Percentiles rank a stretch among this genome's conserved stretches.
Evolutionary conservation across 768 basidiomycete species (phyloP).

Genomic region (Leccinum variicolor): DNA sequence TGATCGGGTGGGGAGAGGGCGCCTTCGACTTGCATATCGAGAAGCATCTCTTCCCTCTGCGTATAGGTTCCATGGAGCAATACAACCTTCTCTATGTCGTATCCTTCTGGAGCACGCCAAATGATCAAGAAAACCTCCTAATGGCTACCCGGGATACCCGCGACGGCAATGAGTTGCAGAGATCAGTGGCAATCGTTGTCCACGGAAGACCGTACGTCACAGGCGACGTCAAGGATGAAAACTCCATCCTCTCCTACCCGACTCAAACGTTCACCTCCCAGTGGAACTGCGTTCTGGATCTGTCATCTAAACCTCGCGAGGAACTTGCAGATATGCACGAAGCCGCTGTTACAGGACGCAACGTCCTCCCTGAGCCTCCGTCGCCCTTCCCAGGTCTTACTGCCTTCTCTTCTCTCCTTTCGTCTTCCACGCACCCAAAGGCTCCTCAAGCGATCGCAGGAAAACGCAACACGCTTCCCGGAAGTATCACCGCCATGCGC

Average conservation of each 20-base stretch:
- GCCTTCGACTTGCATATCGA: slow-evolving; percentile 33
- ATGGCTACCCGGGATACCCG: slow-evolving; percentile 32
- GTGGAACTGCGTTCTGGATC: slow-evolving; percentile 89
- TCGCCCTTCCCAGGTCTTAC: slow-evolving; percentile 67
- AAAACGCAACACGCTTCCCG: slow-evolving; percentile 53
- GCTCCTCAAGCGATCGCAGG: slow-evolving; percentile 45
- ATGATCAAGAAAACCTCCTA: slow-evolving; percentile 44
- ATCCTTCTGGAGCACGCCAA: slow-evolving; percentile 67
- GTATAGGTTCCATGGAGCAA: slow-evolving; percentile 70
- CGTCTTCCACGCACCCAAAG: slow-evolving; percentile 25
- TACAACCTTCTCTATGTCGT: slow-evolving; percentile 89
- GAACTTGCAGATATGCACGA: slow-evolving; percentile 17
- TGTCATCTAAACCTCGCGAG: slow-evolving; percentile 40
- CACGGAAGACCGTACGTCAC: slow-evolving; percentile 64
- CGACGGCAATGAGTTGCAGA: slow-evolving; percentile 49
- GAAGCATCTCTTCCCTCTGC: slow-evolving; percentile 63
- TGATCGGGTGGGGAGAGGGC: slow-evolving; percentile 49
- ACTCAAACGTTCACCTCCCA: slow-evolving; percentile 76
- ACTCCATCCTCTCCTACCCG: slow-evolving; percentile 43
- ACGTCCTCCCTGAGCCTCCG: slow-evolving; percentile 69
- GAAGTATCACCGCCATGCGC: slow-evolving; percentile 31
- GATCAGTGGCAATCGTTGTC: slow-evolving; percentile 78
- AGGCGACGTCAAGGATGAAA: slow-evolving; percentile 17
- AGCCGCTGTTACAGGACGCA: slow-evolving; percentile 15
- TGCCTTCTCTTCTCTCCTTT: slow-evolving; percentile 19